Conservation (phyloP, 2,329 filamentous ascomycete genomes). For the Pseudopithomyces maydicus region DNA sequence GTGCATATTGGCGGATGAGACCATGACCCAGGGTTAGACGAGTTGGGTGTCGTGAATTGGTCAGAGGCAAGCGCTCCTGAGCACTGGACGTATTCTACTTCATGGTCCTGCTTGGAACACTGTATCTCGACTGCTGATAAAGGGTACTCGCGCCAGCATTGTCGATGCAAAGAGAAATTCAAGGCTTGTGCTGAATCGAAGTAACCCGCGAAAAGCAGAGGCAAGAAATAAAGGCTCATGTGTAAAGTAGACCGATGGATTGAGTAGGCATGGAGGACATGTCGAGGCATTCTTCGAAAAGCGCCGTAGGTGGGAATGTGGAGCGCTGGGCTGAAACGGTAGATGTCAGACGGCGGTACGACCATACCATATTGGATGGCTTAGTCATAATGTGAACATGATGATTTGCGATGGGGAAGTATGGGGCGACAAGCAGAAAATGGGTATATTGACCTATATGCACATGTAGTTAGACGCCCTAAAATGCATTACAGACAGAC, state of each 20-base stretch:
- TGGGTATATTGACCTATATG: slow-evolving; percentile 17
- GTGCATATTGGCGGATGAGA: slow-evolving; percentile 35
- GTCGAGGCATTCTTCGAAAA: background rate
- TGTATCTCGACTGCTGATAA: slow-evolving; percentile 17
- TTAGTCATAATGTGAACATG: slow-evolving; percentile 11
- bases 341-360: slow-evolving; percentile 13
- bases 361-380: slow-evolving; percentile 7
- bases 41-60: background rate
- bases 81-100: slow-evolving; percentile 9
- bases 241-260: background rate
- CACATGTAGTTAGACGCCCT: slow-evolving; percentile 7
- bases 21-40: slow-evolving; percentile 22
- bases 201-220: background rate
- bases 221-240: background rate
- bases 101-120: slow-evolving; percentile 15
- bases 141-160: slow-evolving; percentile 33
- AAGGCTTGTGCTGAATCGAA: background rate
- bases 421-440: background rate
- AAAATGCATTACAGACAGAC: slow-evolving; percentile 5
- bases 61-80: background rate
- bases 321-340: slow-evolving; percentile 13
- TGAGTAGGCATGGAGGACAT: background rate
- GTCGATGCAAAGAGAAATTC: slow-evolving; percentile 14
- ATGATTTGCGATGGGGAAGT: background rate
- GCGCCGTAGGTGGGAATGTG: background rate